These are phyloP conservation scores for Vitis hybrid DNA, from an alignment of 177 flowering plant genomes.

Conservation along the genomic window DNA sequence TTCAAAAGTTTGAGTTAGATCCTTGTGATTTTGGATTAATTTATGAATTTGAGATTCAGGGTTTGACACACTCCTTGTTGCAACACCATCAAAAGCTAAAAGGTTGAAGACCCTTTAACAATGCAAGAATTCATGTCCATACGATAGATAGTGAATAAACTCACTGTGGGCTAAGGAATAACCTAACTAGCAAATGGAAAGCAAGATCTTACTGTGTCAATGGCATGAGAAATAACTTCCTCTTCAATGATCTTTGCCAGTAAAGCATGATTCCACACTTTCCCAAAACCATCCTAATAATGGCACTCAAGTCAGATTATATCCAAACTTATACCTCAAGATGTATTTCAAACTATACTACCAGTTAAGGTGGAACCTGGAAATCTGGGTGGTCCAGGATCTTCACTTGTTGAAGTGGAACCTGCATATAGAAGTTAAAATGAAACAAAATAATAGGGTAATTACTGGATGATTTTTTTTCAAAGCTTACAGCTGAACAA, in stretches of 20 bases:
- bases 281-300: conserved; percentile 85
- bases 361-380: conserved; percentile 50
- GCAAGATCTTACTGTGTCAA: conserved; percentile 63
- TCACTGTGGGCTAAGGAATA: background rate
- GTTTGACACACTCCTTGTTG: too few relatives aligned
- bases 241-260: conserved; percentile 58
- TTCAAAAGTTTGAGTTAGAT: too few relatives aligned
- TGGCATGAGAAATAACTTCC: conserved; percentile 41
- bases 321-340: background rate
- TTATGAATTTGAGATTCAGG: too few relatives aligned
- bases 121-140: too few relatives aligned
- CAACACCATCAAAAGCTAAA: too few relatives aligned
- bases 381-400: conserved; percentile 74
- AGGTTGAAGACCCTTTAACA: too few relatives aligned
- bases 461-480: background rate
- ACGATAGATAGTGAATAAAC: too few relatives aligned
- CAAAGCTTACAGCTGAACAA: background rate
- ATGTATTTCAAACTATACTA: background rate
- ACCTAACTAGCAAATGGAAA: background rate
- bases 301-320: conserved; percentile 6
- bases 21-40: too few relatives aligned
- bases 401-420: conserved; percentile 65
- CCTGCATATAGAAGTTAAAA: conserved; percentile 38
- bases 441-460: background rate
- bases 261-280: conserved; percentile 58